Conservation (phyloP, 176 grass and related monocot species). For the Carex cristatella region DNA sequence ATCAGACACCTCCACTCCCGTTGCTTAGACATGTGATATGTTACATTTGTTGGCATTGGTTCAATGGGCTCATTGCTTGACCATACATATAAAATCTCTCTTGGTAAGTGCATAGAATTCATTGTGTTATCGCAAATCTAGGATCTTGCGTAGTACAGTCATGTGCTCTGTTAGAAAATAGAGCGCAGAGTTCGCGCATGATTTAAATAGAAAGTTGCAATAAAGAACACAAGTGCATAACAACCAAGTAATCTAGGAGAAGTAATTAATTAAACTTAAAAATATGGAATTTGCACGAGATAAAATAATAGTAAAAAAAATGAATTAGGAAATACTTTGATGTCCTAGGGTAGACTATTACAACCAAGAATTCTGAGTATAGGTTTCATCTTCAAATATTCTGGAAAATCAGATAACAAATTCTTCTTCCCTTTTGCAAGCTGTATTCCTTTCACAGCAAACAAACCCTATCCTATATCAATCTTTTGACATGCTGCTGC, state of each 20-base stretch:
- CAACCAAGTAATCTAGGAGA: background rate
- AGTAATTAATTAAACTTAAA: slow-evolving; percentile 9
- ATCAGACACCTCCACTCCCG: too few relatives aligned
- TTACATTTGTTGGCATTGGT: background rate
- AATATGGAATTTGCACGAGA: slow-evolving; percentile 9
- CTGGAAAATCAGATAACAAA: slow-evolving; percentile 24
- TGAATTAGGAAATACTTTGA: slow-evolving; percentile 25
- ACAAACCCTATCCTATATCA: slow-evolving; percentile 28
- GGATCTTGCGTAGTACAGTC: slow-evolving; percentile 9
- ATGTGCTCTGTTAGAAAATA: background rate
- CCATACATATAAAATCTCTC: background rate
- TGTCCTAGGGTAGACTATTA: slow-evolving; percentile 20
- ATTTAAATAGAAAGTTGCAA: background rate
- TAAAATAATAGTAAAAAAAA: slow-evolving; percentile 11
- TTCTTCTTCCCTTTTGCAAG: slow-evolving; percentile 9
- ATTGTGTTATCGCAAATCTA: slow-evolving; percentile 3
- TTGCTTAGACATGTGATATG: too few relatives aligned
- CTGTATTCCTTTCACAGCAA: slow-evolving; percentile 1
- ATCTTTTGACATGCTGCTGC: slow-evolving; percentile 47
- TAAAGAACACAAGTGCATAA: background rate
- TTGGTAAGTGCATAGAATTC: background rate
- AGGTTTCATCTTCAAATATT: slow-evolving; percentile 19
- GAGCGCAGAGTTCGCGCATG: background rate
- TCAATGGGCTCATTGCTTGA: background rate
- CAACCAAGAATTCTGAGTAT: slow-evolving; percentile 9